Base-by-base conservation (phyloP, 495 filamentous ascomycete genomes). In the Tuber calosporum region DNA sequence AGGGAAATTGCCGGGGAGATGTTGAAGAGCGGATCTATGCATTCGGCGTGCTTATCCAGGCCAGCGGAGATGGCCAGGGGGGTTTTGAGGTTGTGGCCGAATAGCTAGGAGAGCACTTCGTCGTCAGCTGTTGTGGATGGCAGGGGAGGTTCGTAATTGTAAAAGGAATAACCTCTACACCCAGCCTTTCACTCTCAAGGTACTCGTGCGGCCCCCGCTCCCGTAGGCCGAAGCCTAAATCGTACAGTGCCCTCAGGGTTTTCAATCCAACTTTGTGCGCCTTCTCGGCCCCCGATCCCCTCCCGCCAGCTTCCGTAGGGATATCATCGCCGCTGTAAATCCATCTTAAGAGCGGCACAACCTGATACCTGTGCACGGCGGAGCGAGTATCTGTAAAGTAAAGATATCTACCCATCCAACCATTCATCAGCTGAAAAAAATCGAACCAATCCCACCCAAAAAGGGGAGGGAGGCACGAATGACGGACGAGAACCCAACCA, bases 301-400 rank as follows among this genome's bases (percentile, higher is more conserved):
- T 74, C 2, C 76, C 76, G 0, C 76, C 76, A 17, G 66, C 36
- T 3, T 68, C 58, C 22, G 34, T 26, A 13, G 79, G 79, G n/a
- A 81, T 62, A 17, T 81, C 79, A 20, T 81, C 71, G 48, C 79
- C 79, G 66, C 58, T 78, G 79, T 84, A 93, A 41, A 96, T 19
- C 70, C 85, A 79, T 19, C 94, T 87, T 19, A 98, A 84, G 66
- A 90, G 82, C 26, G 89, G 93, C 37, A 93, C 90, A 41, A 92
- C 84, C n/a, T 91, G 84, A 83, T 91, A 97, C 73, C 88, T 87
- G 85, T 97, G 95, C 72, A 94, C 79, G 78, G 90, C 90, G 36
- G 95, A 92, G 73, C 95, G 89, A 19, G 94, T 97, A 83, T 99
- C 95, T 72, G 94, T 97, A 43, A 89, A 83, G 81, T 97, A 97